A percentile compares a stretch with the other conserved stretches of the same genome.
Evolutionary conservation across 306 rosid genomes (phyloP).

Genomic region (Phaseolus lunatus): DNA sequence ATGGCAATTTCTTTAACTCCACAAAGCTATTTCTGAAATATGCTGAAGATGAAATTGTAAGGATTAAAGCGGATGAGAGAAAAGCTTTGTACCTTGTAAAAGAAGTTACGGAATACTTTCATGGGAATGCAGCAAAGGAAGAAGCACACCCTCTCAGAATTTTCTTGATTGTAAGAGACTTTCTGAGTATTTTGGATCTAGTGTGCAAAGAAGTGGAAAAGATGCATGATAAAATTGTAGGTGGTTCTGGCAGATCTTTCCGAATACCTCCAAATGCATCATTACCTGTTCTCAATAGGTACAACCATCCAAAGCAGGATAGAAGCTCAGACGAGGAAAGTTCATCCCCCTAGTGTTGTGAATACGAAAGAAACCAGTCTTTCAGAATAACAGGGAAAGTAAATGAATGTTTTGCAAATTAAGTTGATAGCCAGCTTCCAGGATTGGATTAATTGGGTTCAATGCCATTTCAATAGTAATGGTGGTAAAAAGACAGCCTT

Average conservation of each 20-base stretch:
- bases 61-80: constrained; percentile 75
- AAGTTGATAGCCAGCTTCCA: constrained; percentile 42
- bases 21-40: constrained; percentile 78
- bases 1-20: constrained; percentile 75
- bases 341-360: constrained; percentile 70
- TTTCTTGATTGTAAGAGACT: constrained; percentile 95
- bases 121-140: constrained; percentile 86
- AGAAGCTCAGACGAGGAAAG: constrained; percentile 93
- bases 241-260: constrained; percentile 90
- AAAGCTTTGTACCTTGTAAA: constrained; percentile 84
- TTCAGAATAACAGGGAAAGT: constrained; percentile 49
- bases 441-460: constrained; percentile 41
- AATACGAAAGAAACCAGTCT: constrained; percentile 51
- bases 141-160: constrained; percentile 96
- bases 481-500: constrained; percentile 6
- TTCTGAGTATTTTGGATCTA: constrained; percentile 75
- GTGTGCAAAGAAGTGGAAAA: constrained; percentile 97
- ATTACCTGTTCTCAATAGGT: constrained; percentile 87
- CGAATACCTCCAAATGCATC: constrained; percentile 79
- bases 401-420: constrained; percentile 45
- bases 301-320: constrained; percentile 67
- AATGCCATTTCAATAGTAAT: constrained; percentile 39
- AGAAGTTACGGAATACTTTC: constrained; percentile 91
- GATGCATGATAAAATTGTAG: constrained; percentile 79
- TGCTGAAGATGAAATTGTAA: constrained; percentile 79